Base-by-base conservation (phyloP, 164 flowering plant species). In the Liriodendron chinense region DNA sequence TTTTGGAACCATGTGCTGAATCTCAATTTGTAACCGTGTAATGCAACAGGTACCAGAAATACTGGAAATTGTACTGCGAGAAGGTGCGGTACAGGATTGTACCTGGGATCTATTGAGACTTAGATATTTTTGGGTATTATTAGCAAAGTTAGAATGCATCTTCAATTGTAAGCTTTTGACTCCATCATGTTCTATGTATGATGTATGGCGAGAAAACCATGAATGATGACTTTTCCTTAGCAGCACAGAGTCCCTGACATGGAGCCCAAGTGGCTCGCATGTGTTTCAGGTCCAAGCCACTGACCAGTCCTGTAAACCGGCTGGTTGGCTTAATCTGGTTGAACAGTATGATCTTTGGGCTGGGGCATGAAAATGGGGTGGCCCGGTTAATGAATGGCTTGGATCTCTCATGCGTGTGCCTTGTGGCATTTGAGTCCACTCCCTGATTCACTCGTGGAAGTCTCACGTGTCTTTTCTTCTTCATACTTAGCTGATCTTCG, bases 51-150 rank as follows among this genome's bases (percentile, higher is more conserved):
- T 96, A 96, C 76, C 96, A 97, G 14, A 96, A 96, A 74, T 94
- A 91, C 82, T 96, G 98, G 99, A 96, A 92, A 72, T 18, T 85
- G 22, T 96, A 94, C 69, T 96, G 97, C 73, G 83, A 88, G 26
- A 96, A 87, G 87, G 99, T 96, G 68, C 98, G 89, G 0, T 85
- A 86, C 87, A 85, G 86, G 78, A 77, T 96, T 56, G 65, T 96
- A 72, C 98, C 99, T 25, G 96, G 98, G 53, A 85, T 96, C 74
- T 92, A 92, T 84, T 96, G 84, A 89, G 8, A 21, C 71, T 68
- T 68, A 4, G 67, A 24, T 64, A 1, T 18, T 9, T 24, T 34
- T 43, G 1, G 48, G 43, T 34, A n/a, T 67, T 67, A 67, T 18
- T 25, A 25, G 68, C 34, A 1, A 28, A 47, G 26, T 20, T 34